These are phyloP conservation scores for Saccharomyces hybrid DNA, from an alignment of 1,139 yeast species.

Conservation along the genomic window DNA sequence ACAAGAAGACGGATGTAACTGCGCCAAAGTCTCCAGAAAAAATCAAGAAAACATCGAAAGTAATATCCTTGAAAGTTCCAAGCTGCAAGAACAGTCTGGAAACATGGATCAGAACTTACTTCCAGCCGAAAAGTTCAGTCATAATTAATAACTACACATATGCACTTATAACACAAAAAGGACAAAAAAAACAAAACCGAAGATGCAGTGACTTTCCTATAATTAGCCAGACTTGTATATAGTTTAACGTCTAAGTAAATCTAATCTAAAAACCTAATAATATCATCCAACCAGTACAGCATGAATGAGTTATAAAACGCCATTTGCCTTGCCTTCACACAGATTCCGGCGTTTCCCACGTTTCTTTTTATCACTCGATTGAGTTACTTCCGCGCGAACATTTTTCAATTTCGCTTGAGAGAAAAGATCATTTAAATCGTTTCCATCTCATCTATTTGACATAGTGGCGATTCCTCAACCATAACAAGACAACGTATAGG, in stretches of 20 bases:
- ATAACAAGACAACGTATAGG: not conserved
- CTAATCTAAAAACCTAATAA: not conserved
- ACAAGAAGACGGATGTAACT: constrained; percentile 5
- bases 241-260: not conserved
- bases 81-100: constrained; percentile 26
- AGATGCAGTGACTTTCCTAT: not conserved
- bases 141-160: not conserved
- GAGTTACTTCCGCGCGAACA: not conserved
- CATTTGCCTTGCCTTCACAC: not conserved
- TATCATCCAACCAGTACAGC: not conserved
- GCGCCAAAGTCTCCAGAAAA: constrained; percentile 2
- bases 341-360: not conserved
- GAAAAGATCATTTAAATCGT: not conserved
- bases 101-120: constrained; percentile 28
- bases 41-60: constrained; percentile 22
- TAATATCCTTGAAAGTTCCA: constrained; percentile 20
- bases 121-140: constrained; percentile 25
- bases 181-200: not conserved
- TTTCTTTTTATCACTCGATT: not conserved
- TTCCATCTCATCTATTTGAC: not conserved
- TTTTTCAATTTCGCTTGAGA: not conserved
- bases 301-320: not conserved
- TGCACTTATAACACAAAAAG: not conserved
- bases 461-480: not conserved
- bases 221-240: not conserved